These are phyloP conservation scores for Thelephora terrestris DNA, from an alignment of 1,284 basidiomycete genomes.

Conservation along the genomic window DNA sequence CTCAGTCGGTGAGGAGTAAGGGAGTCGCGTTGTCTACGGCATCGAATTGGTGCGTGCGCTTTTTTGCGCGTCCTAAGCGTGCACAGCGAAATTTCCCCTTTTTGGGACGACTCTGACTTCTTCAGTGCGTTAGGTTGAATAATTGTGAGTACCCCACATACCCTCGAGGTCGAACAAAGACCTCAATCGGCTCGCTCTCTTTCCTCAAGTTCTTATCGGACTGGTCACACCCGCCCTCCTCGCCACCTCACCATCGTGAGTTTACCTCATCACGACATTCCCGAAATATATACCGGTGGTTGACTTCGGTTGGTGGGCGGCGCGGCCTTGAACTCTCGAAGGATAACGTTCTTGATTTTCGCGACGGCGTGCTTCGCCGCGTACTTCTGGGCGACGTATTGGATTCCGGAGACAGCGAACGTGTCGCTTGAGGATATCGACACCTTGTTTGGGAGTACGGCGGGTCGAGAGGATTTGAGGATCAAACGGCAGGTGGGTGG, in stretches of 20 bases:
- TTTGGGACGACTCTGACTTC: too few relatives aligned
- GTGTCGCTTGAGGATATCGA: constrained; percentile 73
- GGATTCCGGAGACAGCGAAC: constrained; percentile 70
- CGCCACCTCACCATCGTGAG: constrained; percentile 49
- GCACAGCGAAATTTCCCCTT: constrained; percentile 1
- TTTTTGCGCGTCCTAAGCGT: too few relatives aligned
- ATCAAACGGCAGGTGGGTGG: constrained; percentile 37
- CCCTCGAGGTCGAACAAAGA: too few relatives aligned
- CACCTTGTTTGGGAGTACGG: constrained; percentile 48
- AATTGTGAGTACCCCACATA: constrained; percentile 11
- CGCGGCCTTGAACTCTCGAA: constrained; percentile 16
- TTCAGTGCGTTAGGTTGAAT: constrained; percentile 3
- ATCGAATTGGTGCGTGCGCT: constrained; percentile 78
- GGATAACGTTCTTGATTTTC: constrained; percentile 62
- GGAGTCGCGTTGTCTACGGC: constrained; percentile 80
- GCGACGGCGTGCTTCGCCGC: constrained; percentile 51
- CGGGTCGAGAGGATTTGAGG: constrained; percentile 40
- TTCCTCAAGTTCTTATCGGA: constrained; percentile 59
- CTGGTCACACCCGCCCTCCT: constrained; percentile 69
- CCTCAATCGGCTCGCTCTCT: not conserved
- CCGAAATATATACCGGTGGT: too few relatives aligned
- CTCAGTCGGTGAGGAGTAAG: constrained; percentile 75
- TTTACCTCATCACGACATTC: too few relatives aligned
- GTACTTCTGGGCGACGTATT: constrained; percentile 57
- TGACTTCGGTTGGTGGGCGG: constrained; percentile 2